Evolutionary conservation across 75 land plant genomes (phyloP).

Genomic region (Picea glauca): DNA sequence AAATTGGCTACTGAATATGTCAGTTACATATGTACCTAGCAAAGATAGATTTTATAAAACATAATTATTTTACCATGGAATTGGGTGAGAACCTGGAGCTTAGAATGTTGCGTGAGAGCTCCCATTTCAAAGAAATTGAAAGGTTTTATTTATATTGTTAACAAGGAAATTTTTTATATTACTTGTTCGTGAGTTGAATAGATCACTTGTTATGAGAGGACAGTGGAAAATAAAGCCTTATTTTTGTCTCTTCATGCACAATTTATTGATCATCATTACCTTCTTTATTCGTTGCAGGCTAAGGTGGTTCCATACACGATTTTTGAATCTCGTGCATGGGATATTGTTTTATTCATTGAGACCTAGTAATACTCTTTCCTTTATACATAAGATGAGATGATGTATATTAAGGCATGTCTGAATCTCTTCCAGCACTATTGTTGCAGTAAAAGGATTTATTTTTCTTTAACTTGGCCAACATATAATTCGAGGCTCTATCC

Average conservation of each 20-base stretch:
- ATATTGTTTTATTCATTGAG: constrained; percentile 62
- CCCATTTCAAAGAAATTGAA: neutral
- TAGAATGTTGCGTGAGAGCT: neutral
- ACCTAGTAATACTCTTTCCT: constrained; percentile 5
- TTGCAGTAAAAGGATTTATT: neutral
- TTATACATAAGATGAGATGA: neutral
- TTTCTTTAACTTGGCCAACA: neutral
- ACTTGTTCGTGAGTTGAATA: neutral
- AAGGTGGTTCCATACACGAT: constrained; percentile 10
- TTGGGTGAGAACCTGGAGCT: neutral
- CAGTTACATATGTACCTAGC: no score
- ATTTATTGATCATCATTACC: neutral
- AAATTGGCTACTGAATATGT: no score
- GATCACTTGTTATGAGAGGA: neutral
- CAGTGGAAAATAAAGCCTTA: neutral
- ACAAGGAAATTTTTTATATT: neutral
- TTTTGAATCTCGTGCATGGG: constrained; percentile 51
- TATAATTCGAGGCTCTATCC: neutral
- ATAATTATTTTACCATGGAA: neutral
- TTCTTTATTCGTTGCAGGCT: constrained; percentile 22
- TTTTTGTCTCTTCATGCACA: neutral
- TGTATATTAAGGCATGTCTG: neutral
- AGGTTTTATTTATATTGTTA: neutral
- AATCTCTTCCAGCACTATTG: neutral
- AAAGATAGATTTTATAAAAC: no score